Conservation (phyloP, 805 yeast species). For the Sugiyamaella mastotermitis region DNA sequence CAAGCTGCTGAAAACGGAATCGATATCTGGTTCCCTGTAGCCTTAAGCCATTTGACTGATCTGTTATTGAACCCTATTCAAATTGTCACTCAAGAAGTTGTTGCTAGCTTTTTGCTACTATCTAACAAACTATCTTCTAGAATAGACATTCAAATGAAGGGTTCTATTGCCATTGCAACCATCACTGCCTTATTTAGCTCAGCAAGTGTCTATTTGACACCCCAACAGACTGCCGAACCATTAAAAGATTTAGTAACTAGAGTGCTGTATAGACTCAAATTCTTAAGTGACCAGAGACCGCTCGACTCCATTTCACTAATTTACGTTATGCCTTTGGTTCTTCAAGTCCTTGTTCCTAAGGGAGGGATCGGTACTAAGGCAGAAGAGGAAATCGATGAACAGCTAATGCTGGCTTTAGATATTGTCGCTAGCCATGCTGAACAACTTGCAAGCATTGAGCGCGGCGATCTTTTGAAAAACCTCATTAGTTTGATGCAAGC, state of each 20-base stretch:
- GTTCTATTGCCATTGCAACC: slow-evolving; percentile 62
- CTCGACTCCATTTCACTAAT: slow-evolving; percentile 63
- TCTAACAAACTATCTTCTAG: slow-evolving; percentile 48
- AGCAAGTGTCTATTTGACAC: slow-evolving; percentile 36
- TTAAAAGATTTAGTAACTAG: slow-evolving; percentile 51
- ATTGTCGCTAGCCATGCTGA: slow-evolving; percentile 47
- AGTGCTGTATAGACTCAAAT: slow-evolving; percentile 68
- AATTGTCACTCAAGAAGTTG: slow-evolving; percentile 29
- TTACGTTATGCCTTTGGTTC: slow-evolving; percentile 70
- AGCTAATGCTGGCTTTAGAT: slow-evolving; percentile 68
- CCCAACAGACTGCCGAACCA: too few relatives aligned
- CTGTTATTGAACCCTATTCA: slow-evolving; percentile 35
- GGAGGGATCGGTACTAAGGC: slow-evolving; percentile 41
- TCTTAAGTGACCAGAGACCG: slow-evolving; percentile 65
- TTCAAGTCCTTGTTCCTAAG: slow-evolving; percentile 51
- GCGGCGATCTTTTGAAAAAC: slow-evolving; percentile 55
- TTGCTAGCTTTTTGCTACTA: slow-evolving; percentile 47
- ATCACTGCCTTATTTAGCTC: slow-evolving; percentile 49
- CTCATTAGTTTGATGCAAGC: slow-evolving; percentile 57
- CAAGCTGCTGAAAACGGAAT: slow-evolving; percentile 57
- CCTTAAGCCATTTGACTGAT: slow-evolving; percentile 45
- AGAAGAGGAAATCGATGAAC: slow-evolving; percentile 91
- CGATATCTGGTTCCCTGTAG: slow-evolving; percentile 64
- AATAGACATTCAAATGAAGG: slow-evolving; percentile 40
- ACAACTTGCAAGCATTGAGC: slow-evolving; percentile 58